Evolutionary conservation across 192 early-diverging fungal species (phyloP).

Genomic region (Coemansia nantahalensis): DNA sequence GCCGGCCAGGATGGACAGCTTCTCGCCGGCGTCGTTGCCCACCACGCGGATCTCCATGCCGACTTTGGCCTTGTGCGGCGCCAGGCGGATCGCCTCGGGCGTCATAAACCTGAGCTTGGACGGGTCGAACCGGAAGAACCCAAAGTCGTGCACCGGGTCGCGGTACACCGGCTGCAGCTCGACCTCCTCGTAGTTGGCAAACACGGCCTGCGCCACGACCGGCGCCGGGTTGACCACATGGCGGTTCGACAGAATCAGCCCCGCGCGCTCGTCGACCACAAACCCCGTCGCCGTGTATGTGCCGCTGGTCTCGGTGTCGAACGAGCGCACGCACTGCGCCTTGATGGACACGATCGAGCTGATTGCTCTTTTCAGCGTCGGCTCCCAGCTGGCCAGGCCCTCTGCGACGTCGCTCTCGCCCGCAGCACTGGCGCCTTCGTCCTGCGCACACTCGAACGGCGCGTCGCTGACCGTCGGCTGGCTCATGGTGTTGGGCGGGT

Average conservation of each 20-base stretch:
- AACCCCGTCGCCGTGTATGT: conserved; percentile 71
- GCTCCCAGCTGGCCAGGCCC: conserved; percentile 58
- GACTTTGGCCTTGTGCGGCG: conserved; percentile 69
- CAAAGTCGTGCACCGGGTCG: conserved; percentile 83
- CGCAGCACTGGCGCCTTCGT: conserved; percentile 7
- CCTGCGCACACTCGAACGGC: conserved; percentile 33
- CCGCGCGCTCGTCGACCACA: conserved; percentile 68
- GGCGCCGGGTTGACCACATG: conserved; percentile 78
- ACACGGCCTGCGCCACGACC: conserved; percentile 65
- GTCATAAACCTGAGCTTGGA: conserved; percentile 48
- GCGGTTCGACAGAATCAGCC: conserved; percentile 74
- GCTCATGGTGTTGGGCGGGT: conserved; percentile 40
- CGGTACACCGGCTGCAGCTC: conserved; percentile 70
- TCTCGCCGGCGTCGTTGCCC: conserved; percentile 80
- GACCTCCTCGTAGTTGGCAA: conserved; percentile 79
- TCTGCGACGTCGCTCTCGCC: background rate
- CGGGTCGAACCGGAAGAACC: conserved; percentile 72
- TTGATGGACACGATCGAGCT: conserved; percentile 77
- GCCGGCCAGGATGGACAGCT: conserved; percentile 74
- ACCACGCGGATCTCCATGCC: conserved; percentile 79
- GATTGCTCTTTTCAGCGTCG: conserved; percentile 67
- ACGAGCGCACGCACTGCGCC: conserved; percentile 71
- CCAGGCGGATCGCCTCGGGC: conserved; percentile 51
- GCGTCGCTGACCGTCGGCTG: conserved; percentile 44
- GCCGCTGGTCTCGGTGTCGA: conserved; percentile 77